Percentiles rank a stretch among this genome's conserved stretches.
phyloP scores from a whole-genome alignment of 148 eudicot species.

The Nepenthes gracilis region DNA sequence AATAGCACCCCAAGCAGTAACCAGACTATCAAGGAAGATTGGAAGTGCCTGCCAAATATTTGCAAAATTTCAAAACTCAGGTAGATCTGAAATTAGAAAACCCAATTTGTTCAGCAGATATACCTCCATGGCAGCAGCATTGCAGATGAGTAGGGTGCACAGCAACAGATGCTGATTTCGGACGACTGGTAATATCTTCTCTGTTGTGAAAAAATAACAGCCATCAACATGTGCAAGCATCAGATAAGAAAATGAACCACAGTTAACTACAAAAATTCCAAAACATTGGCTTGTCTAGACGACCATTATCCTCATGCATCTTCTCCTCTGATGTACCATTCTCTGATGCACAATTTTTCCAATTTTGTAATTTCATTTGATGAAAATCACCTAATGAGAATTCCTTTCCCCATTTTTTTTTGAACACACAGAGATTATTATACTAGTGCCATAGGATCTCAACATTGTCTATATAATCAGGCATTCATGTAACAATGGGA shows the following conservation, averaged over 20 bases:
- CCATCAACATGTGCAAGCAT: slow-evolving; percentile 4
- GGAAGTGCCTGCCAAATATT: slow-evolving; percentile 67
- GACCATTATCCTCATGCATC: not conserved
- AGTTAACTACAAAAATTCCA: not conserved
- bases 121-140: slow-evolving; percentile 99
- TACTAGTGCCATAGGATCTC: too few species aligned
- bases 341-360: not conserved
- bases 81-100: not conserved
- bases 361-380: too few species aligned
- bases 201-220: slow-evolving; percentile 29
- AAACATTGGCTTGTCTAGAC: too few species aligned
- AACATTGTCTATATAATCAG: too few species aligned
- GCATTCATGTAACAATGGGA: too few species aligned
- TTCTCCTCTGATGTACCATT: not conserved
- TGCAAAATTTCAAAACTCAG: not conserved
- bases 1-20: slow-evolving; percentile 81
- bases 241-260: not conserved
- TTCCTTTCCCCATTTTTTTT: too few species aligned
- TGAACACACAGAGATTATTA: too few species aligned
- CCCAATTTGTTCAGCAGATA: not conserved
- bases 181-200: slow-evolving; percentile 83
- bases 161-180: slow-evolving; percentile 85
- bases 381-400: too few species aligned
- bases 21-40: slow-evolving; percentile 72
- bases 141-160: slow-evolving; percentile 91